Evolutionary conservation across 2,329 filamentous ascomycete genomes (phyloP).

Genomic region (Microsporum audouinii): DNA sequence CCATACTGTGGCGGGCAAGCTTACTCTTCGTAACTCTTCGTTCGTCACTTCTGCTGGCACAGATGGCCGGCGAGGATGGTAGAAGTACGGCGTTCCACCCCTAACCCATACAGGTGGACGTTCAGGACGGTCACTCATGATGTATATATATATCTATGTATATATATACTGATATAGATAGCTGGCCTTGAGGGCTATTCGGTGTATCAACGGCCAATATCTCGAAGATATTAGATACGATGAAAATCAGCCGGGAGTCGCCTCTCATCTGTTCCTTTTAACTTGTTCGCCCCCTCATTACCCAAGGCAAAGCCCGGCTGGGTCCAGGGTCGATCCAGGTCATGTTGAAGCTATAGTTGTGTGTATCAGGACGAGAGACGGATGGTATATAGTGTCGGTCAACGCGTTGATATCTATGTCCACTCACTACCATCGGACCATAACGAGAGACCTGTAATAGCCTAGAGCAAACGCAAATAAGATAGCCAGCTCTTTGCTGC

Average conservation of each 20-base stretch:
- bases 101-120: constrained; percentile 15
- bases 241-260: background rate
- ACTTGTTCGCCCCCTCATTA: background rate
- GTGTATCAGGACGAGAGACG: background rate
- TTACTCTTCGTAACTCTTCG: constrained; percentile 9
- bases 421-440: background rate
- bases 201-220: background rate
- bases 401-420: background rate
- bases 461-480: background rate
- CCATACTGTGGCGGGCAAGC: background rate
- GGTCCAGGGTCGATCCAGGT: background rate
- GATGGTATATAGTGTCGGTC: background rate
- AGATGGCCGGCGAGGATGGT: constrained; percentile 6
- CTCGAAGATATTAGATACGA: background rate
- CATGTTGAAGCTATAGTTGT: background rate
- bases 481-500: background rate
- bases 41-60: background rate
- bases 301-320: background rate
- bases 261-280: background rate
- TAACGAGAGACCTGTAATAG: background rate
- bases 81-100: constrained; percentile 14
- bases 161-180: background rate
- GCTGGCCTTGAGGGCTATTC: background rate
- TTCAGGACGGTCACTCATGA: constrained; percentile 12
- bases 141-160: background rate